Conservation (phyloP, 2,329 filamentous ascomycete species). For the Tolypocladium amazonense region DNA sequence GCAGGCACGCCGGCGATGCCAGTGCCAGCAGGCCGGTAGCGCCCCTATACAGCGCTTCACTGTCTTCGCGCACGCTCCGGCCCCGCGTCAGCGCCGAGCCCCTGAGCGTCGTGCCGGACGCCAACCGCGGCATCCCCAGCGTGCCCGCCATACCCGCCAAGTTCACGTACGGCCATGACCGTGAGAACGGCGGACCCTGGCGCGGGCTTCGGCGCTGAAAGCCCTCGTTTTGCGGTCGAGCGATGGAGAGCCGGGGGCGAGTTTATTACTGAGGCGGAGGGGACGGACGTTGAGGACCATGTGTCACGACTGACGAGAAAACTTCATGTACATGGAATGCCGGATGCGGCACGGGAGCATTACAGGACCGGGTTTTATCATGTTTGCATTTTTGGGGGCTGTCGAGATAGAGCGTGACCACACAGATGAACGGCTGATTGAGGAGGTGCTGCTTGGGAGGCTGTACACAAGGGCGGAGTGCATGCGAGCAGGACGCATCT, state of each 20-base stretch:
- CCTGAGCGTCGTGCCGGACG: conserved; percentile 32
- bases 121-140: conserved; percentile 34
- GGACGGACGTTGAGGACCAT: neutral
- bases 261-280: neutral
- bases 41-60: neutral
- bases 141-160: conserved; percentile 33
- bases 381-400: neutral
- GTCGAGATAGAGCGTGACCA: neutral
- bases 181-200: conserved; percentile 22
- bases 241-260: neutral
- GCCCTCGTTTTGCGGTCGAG: neutral
- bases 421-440: neutral
- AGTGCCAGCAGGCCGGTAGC: too few species aligned
- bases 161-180: conserved; percentile 24
- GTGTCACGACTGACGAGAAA: neutral
- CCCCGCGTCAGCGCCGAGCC: conserved; percentile 8
- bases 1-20: neutral
- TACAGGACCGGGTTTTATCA: neutral
- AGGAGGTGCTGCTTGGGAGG: neutral
- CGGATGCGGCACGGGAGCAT: neutral
- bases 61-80: neutral
- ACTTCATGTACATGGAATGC: neutral
- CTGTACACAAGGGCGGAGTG: neutral
- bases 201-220: conserved; percentile 14
- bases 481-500: neutral